Evolutionary conservation across 192 early-diverging fungal species (phyloP).

Genomic region (Coemansia sp.): DNA sequence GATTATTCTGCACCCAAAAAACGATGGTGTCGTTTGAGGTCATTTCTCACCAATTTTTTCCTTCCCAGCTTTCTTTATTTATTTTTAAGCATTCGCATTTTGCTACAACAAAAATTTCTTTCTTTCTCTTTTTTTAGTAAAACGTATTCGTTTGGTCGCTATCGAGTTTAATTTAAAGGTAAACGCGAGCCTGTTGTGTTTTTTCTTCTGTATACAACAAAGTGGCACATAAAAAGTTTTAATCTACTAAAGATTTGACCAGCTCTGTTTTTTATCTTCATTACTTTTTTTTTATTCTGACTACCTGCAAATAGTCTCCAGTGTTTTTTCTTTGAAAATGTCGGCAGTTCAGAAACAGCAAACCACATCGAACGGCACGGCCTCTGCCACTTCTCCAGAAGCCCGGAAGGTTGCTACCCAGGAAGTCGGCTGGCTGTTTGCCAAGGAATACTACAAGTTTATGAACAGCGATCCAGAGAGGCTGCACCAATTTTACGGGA

Average conservation of each 20-base stretch:
- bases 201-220: neutral
- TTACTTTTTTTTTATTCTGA: neutral
- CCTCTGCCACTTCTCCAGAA: slow-evolving; percentile 18
- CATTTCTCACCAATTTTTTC: neutral
- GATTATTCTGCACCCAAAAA: neutral
- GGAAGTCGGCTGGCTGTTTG: slow-evolving; percentile 92
- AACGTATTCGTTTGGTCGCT: slow-evolving; percentile 8
- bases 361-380: slow-evolving; percentile 41
- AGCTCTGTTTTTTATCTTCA: slow-evolving; percentile 17
- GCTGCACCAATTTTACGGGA: slow-evolving; percentile 87
- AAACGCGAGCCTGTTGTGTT: neutral
- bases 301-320: slow-evolving; percentile 2
- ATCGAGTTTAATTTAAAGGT: neutral
- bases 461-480: slow-evolving; percentile 78
- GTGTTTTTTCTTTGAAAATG: slow-evolving; percentile 24
- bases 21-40: neutral
- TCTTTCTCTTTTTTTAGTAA: neutral
- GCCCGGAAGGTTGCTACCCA: slow-evolving; percentile 45
- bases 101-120: neutral
- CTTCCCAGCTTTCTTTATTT: neutral
- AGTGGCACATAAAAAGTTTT: neutral
- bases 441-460: slow-evolving; percentile 91
- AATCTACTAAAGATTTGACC: slow-evolving; percentile 11
- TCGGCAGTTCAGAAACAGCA: slow-evolving; percentile 31
- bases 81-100: neutral